Evolutionary conservation across 1,284 basidiomycete species (phyloP).

Genomic region (Lignosus rhinocerotis): DNA sequence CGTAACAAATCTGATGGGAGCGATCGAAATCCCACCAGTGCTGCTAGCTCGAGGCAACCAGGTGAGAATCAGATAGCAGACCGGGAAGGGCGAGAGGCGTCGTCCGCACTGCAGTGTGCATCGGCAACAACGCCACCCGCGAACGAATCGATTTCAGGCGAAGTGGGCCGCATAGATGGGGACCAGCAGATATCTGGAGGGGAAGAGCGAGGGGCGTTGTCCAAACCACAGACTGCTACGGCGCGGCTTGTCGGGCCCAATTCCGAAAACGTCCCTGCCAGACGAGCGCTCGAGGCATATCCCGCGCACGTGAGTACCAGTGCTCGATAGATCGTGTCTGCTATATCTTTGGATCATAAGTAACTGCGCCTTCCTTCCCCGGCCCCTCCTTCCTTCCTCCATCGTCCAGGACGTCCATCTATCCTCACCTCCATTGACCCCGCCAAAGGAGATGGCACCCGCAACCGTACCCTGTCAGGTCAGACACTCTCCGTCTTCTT

Average conservation of each 20-base stretch:
- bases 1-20: not conserved
- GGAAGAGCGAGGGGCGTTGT: not conserved
- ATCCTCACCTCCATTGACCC: not conserved
- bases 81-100: not conserved
- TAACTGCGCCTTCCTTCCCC: slow-evolving; percentile 6
- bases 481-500: slow-evolving; percentile 17
- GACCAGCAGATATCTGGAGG: not conserved
- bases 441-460: slow-evolving; percentile 23
- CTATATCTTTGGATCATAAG: slow-evolving; percentile 19
- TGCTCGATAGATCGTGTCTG: slow-evolving; percentile 19
- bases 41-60: not conserved
- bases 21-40: slow-evolving; percentile 1
- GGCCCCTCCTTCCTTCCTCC: slow-evolving; percentile 4
- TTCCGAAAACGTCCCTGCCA: not conserved
- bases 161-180: not conserved
- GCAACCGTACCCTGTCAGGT: slow-evolving; percentile 68
- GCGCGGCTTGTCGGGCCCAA: not conserved
- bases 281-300: not conserved
- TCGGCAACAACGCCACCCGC: not conserved
- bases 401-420: not conserved
- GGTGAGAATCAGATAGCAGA: not conserved
- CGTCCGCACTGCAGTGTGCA: not conserved
- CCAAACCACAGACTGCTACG: not conserved
- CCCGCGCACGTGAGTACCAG: slow-evolving; percentile 4
- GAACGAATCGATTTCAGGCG: not conserved